These are phyloP conservation scores for Magnaporthiopsis incrustans DNA, from an alignment of 2,329 filamentous ascomycete genomes.

Conservation along the genomic window DNA sequence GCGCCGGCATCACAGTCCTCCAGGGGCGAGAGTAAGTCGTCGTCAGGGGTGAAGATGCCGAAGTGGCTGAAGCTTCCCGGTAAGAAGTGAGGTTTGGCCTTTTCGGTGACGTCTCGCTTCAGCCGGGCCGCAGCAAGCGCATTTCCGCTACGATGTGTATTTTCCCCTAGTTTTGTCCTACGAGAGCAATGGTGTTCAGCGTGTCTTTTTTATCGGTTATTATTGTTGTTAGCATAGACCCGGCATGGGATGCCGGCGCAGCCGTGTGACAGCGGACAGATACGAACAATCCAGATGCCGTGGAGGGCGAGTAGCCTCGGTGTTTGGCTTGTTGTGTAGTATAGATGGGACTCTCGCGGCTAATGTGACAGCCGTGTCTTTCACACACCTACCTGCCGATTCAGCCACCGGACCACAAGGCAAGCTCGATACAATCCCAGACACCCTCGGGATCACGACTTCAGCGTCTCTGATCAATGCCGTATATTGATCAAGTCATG, in stretches of 20 bases:
- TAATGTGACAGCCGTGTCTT: neutral
- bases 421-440: neutral
- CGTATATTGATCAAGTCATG: no score
- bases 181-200: slow-evolving; percentile 4
- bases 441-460: neutral
- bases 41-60: slow-evolving; percentile 34
- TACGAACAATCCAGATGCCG: neutral
- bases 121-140: neutral
- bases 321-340: neutral
- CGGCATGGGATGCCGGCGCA: neutral
- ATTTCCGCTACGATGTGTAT: neutral
- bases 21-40: slow-evolving; percentile 26
- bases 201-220: neutral
- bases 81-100: slow-evolving; percentile 50
- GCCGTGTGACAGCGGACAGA: neutral
- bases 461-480: neutral
- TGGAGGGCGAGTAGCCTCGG: neutral
- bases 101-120: neutral
- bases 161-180: slow-evolving; percentile 3
- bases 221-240: neutral
- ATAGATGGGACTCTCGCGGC: neutral
- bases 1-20: slow-evolving; percentile 9
- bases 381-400: neutral
- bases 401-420: neutral
- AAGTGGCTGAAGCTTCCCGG: slow-evolving; percentile 67